Evolutionary conservation across 2,329 filamentous ascomycete genomes (phyloP).

Genomic region (Paecilomyces dactylethromorphus): DNA sequence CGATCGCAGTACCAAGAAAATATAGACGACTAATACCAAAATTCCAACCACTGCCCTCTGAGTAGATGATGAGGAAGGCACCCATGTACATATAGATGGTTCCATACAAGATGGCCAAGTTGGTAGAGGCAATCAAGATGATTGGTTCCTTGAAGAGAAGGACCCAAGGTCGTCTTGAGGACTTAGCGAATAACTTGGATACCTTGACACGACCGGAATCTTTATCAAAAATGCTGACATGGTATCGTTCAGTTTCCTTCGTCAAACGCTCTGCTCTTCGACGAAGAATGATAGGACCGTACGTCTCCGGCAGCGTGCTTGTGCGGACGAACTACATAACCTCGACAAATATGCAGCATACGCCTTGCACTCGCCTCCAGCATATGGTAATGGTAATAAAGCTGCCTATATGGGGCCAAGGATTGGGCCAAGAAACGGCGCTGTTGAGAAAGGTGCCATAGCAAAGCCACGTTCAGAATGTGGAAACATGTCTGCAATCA

Average conservation of each 20-base stretch:
- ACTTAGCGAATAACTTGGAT: conserved; percentile 31
- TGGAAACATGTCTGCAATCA: conserved; percentile 41
- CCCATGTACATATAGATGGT: conserved; percentile 43
- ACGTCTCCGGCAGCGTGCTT: conserved; percentile 41
- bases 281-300: conserved; percentile 41
- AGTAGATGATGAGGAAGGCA: conserved; percentile 42
- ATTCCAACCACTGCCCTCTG: conserved; percentile 35
- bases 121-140: conserved; percentile 36
- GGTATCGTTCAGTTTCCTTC: conserved; percentile 38
- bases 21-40: conserved; percentile 37
- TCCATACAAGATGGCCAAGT: conserved; percentile 42
- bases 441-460: conserved; percentile 35
- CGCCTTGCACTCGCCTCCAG: conserved; percentile 40
- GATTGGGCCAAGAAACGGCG: conserved; percentile 41
- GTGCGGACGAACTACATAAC: conserved; percentile 35
- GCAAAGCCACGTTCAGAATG: conserved; percentile 36
- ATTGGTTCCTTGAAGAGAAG: conserved; percentile 43
- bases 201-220: conserved; percentile 31
- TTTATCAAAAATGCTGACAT: conserved; percentile 26
- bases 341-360: conserved; percentile 38
- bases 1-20: conserved; percentile 35
- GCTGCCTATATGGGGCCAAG: conserved; percentile 48
- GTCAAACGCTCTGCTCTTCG: conserved; percentile 37
- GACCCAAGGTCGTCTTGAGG: conserved; percentile 37
- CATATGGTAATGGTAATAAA: conserved; percentile 41